Evolutionary conservation across 208 protist species (phyloP), one percentile per base, ranked within the genome.

Genomic region (Crithidia bombi): DNA sequence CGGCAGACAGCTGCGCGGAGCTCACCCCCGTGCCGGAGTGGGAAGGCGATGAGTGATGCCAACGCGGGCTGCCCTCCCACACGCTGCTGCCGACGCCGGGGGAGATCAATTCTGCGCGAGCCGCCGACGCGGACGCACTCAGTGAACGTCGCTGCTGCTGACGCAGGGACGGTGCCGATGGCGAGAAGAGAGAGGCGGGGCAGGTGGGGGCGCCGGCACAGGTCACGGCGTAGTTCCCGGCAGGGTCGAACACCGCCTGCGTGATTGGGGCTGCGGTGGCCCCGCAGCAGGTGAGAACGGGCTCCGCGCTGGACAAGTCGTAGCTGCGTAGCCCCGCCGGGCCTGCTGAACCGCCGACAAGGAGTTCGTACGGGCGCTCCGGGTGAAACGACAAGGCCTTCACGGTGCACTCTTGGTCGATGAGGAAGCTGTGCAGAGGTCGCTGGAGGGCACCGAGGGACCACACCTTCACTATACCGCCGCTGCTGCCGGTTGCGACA

Each of bases 331-430:
- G 52, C 63, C 75, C 85, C 10, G 57, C 44, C 0, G 67, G 71
- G 25, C 81, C 83, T 33, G 68, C 71, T 23, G 75, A 74, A 36
- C 76, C 77, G 65, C 85, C 90, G 9, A 90, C 69, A 0, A 80
- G 62, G 43, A 95, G 62, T 66, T 90, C 85, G 50, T 91, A 88
- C 19, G 86, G 83, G 39, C 82, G 82, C 12, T 72, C 70, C 10
- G 86, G 90, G 73, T 95, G 84, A 65, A 95, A 95, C 12, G 63
- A 51, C 12, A 95, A 52, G 1, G 86, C 90, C 38, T 86, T 87
- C 19, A 89, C 69, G 28, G 83, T 75, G 30, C 75, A 77, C 38
- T 83, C 75, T 3, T 44, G 62, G 52, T 74, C 72, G 21, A 83
- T 63, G 11, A 84, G 52, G 56, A 79, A 69, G n/a, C 44, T 51